These are phyloP conservation scores for Termitomyces sp. DNA, from an alignment of 768 basidiomycete species.

Conservation along the genomic window DNA sequence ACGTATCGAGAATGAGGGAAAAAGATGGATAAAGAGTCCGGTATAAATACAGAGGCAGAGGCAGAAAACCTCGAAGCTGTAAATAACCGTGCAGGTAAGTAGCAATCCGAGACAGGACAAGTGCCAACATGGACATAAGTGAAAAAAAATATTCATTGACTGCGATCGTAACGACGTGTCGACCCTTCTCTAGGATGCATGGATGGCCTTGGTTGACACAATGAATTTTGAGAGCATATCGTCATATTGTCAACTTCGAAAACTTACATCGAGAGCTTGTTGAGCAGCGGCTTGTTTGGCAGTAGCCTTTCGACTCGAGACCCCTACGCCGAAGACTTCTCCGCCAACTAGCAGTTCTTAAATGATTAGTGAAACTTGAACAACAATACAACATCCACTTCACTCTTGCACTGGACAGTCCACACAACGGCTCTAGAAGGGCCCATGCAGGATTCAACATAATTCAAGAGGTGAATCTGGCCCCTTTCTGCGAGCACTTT, in stretches of 20 bases:
- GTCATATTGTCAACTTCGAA: neutral
- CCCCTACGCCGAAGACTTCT: slow-evolving; percentile 40
- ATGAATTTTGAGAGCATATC: neutral
- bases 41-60: neutral
- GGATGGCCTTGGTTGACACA: slow-evolving; percentile 1
- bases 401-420: slow-evolving; percentile 55
- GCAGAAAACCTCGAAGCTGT: neutral
- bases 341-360: slow-evolving; percentile 36
- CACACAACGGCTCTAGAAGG: slow-evolving; percentile 37
- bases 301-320: slow-evolving; percentile 33
- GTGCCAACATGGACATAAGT: neutral
- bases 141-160: neutral
- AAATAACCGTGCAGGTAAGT: neutral
- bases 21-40: too few relatives aligned
- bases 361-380: neutral
- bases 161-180: neutral
- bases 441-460: slow-evolving; percentile 34
- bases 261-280: slow-evolving; percentile 34
- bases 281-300: slow-evolving; percentile 49
- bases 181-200: neutral
- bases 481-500: slow-evolving; percentile 24
- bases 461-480: slow-evolving; percentile 31
- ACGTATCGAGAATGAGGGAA: too few relatives aligned
- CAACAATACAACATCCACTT: slow-evolving; percentile 11
- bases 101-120: too few relatives aligned